Evolutionary conservation across 805 yeast genomes (phyloP).

Genomic region (Pichia thaimueangensis): DNA sequence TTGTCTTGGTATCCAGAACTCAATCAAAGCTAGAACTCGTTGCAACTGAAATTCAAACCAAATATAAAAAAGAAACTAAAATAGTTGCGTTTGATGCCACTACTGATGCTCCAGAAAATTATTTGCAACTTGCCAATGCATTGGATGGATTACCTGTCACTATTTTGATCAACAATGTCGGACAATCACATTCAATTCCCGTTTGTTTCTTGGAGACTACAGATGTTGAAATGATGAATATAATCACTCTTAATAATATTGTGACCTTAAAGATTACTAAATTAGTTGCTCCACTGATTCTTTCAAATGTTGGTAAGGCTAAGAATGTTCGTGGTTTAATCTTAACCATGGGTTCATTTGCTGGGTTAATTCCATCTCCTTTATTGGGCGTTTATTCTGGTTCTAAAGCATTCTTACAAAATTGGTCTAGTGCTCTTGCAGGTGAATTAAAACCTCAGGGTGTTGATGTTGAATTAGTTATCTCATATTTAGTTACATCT

Average conservation of each 20-base stretch:
- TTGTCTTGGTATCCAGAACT: conserved; percentile 82
- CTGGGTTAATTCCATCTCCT: conserved; percentile 91
- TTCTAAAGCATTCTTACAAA: conserved; percentile 89
- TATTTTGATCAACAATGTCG: conserved; percentile 85
- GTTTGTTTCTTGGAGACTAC: conserved; percentile 84
- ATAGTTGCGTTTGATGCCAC: conserved; percentile 76
- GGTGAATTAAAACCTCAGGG: conserved; percentile 67
- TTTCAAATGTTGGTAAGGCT: conserved; percentile 40
- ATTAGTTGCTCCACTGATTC: conserved; percentile 65
- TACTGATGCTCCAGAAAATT: conserved; percentile 51
- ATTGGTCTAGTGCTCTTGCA: conserved; percentile 85
- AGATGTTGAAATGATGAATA: conserved; percentile 65
- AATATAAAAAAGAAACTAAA: conserved; percentile 57
- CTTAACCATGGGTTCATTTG: conserved; percentile 94
- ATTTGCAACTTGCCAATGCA: conserved; percentile 41
- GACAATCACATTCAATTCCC: conserved; percentile 91
- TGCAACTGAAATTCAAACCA: conserved; percentile 53
- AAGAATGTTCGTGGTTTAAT: conserved; percentile 59
- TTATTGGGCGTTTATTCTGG: conserved; percentile 91
- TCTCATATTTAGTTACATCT: conserved; percentile 88
- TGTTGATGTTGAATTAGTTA: conserved; percentile 78
- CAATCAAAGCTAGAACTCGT: conserved; percentile 63
- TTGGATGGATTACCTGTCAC: conserved; percentile 55
- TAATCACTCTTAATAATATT: conserved; percentile 77
- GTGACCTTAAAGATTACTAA: conserved; percentile 84